phyloP scores from a whole-genome alignment of 2,329 filamentous ascomycete genomes.

The Neophaeococcomyces mojaviensis region DNA sequence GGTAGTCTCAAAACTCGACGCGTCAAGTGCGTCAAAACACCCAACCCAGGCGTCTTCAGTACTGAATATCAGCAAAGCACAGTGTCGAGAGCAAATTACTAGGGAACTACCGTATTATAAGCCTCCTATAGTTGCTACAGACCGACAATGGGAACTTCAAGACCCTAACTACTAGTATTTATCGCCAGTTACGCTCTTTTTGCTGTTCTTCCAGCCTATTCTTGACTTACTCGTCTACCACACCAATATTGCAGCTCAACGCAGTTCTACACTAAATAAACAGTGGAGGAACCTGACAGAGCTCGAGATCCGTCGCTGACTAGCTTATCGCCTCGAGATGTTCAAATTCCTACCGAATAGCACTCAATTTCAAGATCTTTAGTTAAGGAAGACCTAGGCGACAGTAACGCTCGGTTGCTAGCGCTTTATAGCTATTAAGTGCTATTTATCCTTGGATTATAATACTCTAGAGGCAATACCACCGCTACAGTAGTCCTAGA shows the following conservation, averaged over 20 bases:
- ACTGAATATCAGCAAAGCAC: neutral
- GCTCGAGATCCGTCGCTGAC: neutral
- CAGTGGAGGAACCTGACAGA: neutral
- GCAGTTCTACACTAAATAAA: neutral
- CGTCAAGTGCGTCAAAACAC: neutral
- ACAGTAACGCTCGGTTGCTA: neutral
- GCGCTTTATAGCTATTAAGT: constrained; percentile 1
- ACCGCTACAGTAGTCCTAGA: neutral
- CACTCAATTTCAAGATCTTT: neutral
- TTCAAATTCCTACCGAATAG: neutral
- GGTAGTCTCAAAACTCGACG: constrained; percentile 30
- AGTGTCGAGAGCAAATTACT: neutral
- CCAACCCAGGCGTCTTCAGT: neutral
- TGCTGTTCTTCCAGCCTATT: neutral
- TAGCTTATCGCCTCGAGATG: neutral
- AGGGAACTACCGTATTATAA: neutral
- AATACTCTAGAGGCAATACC: neutral
- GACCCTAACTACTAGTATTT: neutral
- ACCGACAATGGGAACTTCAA: neutral
- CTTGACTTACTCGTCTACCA: neutral
- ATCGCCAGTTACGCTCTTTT: neutral
- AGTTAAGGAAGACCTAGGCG: neutral
- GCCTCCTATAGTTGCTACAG: neutral
- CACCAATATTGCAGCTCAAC: neutral
- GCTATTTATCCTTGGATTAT: neutral